phyloP scores from a whole-genome alignment of 2,329 filamentous ascomycete species.

The Chaetomium sp. region DNA sequence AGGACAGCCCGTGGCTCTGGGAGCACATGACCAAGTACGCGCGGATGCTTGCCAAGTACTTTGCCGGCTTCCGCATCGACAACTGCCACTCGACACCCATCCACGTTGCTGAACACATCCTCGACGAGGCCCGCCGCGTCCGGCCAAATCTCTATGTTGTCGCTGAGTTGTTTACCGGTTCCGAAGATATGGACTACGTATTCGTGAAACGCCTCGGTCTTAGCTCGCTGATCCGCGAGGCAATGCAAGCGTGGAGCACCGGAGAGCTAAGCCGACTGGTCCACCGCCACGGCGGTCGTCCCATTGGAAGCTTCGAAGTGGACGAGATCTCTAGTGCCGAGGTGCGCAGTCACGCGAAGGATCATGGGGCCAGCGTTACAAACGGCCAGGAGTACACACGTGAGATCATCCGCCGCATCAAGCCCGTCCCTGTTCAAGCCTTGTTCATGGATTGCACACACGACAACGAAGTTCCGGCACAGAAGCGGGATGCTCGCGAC shows the following conservation, averaged over 20 bases:
- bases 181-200: slow-evolving; percentile 92
- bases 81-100: slow-evolving; percentile 97
- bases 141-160: slow-evolving; percentile 88
- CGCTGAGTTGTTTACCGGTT: slow-evolving; percentile 93
- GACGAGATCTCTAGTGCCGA: slow-evolving; percentile 75
- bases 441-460: slow-evolving; percentile 99
- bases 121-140: slow-evolving; percentile 88
- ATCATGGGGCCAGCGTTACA: slow-evolving; percentile 35
- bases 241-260: slow-evolving; percentile 98
- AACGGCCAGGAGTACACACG: slow-evolving; percentile 46
- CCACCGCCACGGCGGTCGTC: slow-evolving; percentile 88
- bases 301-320: slow-evolving; percentile 96
- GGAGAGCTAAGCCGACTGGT: slow-evolving; percentile 89
- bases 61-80: slow-evolving; percentile 93
- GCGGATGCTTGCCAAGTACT: slow-evolving; percentile 88
- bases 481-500: slow-evolving; percentile 92
- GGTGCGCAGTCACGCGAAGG: slow-evolving; percentile 32
- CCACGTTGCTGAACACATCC: slow-evolving; percentile 89
- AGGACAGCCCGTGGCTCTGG: slow-evolving; percentile 94
- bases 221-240: slow-evolving; percentile 89
- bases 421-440: slow-evolving; percentile 85
- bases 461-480: slow-evolving; percentile 93
- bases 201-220: slow-evolving; percentile 93
- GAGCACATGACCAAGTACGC: slow-evolving; percentile 95
- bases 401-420: slow-evolving; percentile 78